Conservation (phyloP, 2,329 filamentous ascomycete species). For the Trichoderma pleuroti region DNA sequence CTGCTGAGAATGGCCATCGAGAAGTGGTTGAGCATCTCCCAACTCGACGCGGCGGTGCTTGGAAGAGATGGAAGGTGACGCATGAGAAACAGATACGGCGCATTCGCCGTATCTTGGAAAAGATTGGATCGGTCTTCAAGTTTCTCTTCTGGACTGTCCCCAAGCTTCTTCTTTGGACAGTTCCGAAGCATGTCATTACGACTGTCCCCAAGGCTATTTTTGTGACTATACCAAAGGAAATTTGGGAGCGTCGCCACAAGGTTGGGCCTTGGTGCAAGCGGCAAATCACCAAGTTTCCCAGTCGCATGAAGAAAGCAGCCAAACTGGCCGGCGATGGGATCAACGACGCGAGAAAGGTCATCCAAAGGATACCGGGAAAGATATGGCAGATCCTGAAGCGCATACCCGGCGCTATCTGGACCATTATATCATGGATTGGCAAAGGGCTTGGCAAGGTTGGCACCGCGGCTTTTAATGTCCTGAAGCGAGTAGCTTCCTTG, state of each 20-base stretch:
- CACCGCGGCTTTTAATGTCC: slow-evolving; percentile 25
- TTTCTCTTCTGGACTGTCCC: slow-evolving; percentile 33
- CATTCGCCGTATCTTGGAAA: slow-evolving; percentile 24
- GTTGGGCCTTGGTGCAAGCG: slow-evolving; percentile 32
- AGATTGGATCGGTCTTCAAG: slow-evolving; percentile 26
- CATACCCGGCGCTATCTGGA: slow-evolving; percentile 28
- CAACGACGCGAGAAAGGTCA: slow-evolving; percentile 26
- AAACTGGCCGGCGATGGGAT: slow-evolving; percentile 21
- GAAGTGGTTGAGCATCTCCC: slow-evolving; percentile 45
- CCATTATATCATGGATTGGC: slow-evolving; percentile 31
- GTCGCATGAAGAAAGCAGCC: slow-evolving; percentile 22
- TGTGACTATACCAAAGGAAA: slow-evolving; percentile 28
- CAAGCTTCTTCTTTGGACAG: slow-evolving; percentile 29
- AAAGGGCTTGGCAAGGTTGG: slow-evolving; percentile 28
- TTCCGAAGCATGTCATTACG: slow-evolving; percentile 33
- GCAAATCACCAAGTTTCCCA: slow-evolving; percentile 29
- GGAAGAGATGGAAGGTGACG: slow-evolving; percentile 35
- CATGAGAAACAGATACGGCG: slow-evolving; percentile 31
- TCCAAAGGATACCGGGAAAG: slow-evolving; percentile 20
- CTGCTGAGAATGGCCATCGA: slow-evolving; percentile 38
- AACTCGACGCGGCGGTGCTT: slow-evolving; percentile 36
- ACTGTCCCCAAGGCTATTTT: slow-evolving; percentile 30
- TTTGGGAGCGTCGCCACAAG: slow-evolving; percentile 28
- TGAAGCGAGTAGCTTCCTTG: slow-evolving; percentile 30
- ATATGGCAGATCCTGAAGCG: slow-evolving; percentile 23